Conservation (phyloP, 2,329 filamentous ascomycete genomes). For the Seiridium cupressi region DNA sequence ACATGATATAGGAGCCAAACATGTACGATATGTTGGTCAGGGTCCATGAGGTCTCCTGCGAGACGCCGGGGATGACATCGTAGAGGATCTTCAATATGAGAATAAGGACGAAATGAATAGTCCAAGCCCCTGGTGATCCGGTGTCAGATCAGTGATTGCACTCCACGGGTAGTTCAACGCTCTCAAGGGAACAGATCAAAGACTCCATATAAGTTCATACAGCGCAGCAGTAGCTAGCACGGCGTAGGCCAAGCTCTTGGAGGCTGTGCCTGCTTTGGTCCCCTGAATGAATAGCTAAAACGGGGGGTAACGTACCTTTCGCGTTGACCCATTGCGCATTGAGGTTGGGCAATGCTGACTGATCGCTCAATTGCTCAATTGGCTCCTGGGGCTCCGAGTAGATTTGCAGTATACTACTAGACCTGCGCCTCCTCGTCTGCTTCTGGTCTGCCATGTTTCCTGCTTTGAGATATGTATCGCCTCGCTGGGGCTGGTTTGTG, state of each 20-base stretch:
- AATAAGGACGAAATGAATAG: constrained; percentile 94
- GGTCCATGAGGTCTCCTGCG: constrained; percentile 98
- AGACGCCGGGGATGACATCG: constrained; percentile 93
- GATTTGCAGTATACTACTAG: constrained; percentile 88
- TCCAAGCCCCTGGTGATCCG: constrained; percentile 81
- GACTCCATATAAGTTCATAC: not conserved
- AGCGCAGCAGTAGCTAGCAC: not conserved
- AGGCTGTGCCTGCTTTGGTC: not conserved
- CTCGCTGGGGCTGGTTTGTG: constrained; percentile 65
- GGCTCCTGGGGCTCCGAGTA: constrained; percentile 97
- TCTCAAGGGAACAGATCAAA: no score
- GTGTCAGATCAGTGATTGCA: not conserved
- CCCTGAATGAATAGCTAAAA: not conserved
- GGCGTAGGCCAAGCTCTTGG: not conserved
- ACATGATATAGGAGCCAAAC: constrained; percentile 99
- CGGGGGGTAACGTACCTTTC: constrained; percentile 68
- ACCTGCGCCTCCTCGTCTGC: constrained; percentile 80
- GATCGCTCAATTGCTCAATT: constrained; percentile 95
- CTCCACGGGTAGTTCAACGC: not conserved
- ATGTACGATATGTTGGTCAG: constrained; percentile 99
- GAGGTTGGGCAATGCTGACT: constrained; percentile 88
- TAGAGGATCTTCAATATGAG: constrained; percentile 91
- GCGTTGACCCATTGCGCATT: constrained; percentile 99
- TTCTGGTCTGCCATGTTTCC: constrained; percentile 57
- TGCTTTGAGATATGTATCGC: constrained; percentile 48